phyloP scores from a whole-genome alignment of 148 eudicot species.

The Camellia sinensis region DNA sequence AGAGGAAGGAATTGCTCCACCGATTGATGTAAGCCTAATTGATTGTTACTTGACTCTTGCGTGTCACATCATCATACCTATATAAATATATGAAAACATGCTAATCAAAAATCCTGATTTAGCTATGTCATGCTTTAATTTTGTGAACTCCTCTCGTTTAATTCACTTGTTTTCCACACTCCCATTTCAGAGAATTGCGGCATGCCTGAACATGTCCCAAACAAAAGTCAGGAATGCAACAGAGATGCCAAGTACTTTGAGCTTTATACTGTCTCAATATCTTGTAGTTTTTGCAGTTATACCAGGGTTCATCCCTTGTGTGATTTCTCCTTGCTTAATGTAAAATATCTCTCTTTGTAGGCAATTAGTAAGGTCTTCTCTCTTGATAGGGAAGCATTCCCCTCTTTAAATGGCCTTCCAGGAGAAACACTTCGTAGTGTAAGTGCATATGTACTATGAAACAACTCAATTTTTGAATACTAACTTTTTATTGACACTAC shows the following conservation, averaged over 20 bases:
- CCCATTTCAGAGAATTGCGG: slow-evolving; percentile 69
- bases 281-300: background rate
- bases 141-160: background rate
- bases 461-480: too few species aligned
- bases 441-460: slow-evolving; percentile 30
- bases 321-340: slow-evolving; percentile 4
- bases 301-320: background rate
- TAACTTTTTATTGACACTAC: background rate
- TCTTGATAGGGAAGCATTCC: slow-evolving; percentile 81
- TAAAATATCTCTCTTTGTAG: slow-evolving; percentile 34
- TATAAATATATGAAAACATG: slow-evolving; percentile 6
- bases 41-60: background rate
- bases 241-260: slow-evolving; percentile 44
- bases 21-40: slow-evolving; percentile 61
- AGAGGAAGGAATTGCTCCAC: slow-evolving; percentile 78
- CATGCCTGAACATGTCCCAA: slow-evolving; percentile 72
- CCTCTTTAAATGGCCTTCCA: slow-evolving; percentile 75
- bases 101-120: background rate
- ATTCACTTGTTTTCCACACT: slow-evolving; percentile 7
- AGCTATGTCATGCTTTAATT: slow-evolving; percentile 1
- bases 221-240: slow-evolving; percentile 91
- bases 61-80: background rate
- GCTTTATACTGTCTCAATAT: background rate
- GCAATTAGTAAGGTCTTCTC: slow-evolving; percentile 74
- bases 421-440: slow-evolving; percentile 88